These are phyloP conservation scores for Catharanthus roseus DNA, from an alignment of 257 asterid genomes.

Conservation along the genomic window DNA sequence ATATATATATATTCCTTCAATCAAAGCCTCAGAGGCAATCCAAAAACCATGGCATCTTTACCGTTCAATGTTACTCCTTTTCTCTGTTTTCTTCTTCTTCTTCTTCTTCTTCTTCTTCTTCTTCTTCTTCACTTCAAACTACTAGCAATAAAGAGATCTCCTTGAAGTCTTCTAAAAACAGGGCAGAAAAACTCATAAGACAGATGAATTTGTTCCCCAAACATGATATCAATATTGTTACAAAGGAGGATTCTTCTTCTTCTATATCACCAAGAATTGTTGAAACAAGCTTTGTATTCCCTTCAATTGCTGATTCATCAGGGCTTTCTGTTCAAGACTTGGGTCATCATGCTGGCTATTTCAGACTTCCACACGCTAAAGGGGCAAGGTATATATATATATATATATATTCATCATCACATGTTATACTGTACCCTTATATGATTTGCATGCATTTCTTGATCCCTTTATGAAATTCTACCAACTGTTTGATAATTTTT, in stretches of 20 bases:
- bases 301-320: slow-evolving; percentile 23
- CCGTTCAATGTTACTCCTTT: not conserved
- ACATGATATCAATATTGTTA: slow-evolving; percentile 24
- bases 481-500: not conserved
- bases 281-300: slow-evolving; percentile 27
- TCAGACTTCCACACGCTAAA: slow-evolving; percentile 30
- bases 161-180: slow-evolving; percentile 20
- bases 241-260: not conserved
- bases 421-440: too few relatives aligned
- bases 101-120: not conserved
- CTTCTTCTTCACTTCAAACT: slow-evolving; percentile 1
- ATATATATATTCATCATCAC: too few relatives aligned
- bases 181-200: slow-evolving; percentile 29
- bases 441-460: not conserved
- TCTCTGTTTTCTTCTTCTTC: not conserved
- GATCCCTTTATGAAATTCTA: not conserved
- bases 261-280: slow-evolving; percentile 14
- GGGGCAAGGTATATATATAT: slow-evolving; percentile 46
- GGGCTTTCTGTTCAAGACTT: slow-evolving; percentile 22
- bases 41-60: slow-evolving; percentile 10
- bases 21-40: not conserved
- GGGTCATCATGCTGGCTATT: slow-evolving; percentile 50
- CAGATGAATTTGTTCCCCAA: slow-evolving; percentile 40
- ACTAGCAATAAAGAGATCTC: not conserved
- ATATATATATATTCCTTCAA: not conserved